A percentile compares a stretch with the other conserved stretches of the same genome.
Conservation (phyloP, 2,329 filamentous ascomycete genomes). For the Aspergillus oerlinghausenensis region DNA sequence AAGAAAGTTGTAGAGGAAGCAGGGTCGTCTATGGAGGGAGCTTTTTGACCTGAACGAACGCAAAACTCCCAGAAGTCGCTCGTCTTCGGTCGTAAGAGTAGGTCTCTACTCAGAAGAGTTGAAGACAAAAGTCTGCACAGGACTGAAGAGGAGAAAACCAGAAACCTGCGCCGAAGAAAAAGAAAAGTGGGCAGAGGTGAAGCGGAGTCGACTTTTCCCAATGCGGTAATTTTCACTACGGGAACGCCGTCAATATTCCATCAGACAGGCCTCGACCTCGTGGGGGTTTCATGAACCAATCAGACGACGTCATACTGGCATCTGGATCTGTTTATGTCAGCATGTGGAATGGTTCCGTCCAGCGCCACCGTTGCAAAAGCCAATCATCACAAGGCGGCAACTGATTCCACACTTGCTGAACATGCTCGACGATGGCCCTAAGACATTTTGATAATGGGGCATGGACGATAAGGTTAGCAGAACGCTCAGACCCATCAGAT, state of each 20-base stretch:
- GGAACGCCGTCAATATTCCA: slow-evolving; percentile 4
- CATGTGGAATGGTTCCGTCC: neutral
- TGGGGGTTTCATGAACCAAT: neutral
- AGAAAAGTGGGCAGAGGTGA: slow-evolving; percentile 10
- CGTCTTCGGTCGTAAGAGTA: slow-evolving; percentile 25
- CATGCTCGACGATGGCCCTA: neutral
- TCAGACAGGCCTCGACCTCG: neutral
- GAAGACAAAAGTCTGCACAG: neutral
- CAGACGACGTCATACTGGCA: neutral
- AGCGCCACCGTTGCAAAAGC: no score
- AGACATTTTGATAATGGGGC: neutral
- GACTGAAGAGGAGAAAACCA: slow-evolving; percentile 3
- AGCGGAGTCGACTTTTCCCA: slow-evolving; percentile 6
- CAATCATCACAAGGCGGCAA: neutral
- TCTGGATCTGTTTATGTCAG: neutral
- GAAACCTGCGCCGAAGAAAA: slow-evolving; percentile 5
- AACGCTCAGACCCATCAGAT: neutral
- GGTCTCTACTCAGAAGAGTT: neutral
- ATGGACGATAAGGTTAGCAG: neutral
- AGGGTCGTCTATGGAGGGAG: slow-evolving; percentile 30
- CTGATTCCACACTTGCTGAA: neutral
- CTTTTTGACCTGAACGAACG: slow-evolving; percentile 49
- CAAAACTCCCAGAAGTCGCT: slow-evolving; percentile 58
- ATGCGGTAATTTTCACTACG: slow-evolving; percentile 4
- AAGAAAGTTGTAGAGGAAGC: neutral